Base-by-base conservation (phyloP, 2,329 filamentous ascomycete species). In the Alternaria sp. region DNA sequence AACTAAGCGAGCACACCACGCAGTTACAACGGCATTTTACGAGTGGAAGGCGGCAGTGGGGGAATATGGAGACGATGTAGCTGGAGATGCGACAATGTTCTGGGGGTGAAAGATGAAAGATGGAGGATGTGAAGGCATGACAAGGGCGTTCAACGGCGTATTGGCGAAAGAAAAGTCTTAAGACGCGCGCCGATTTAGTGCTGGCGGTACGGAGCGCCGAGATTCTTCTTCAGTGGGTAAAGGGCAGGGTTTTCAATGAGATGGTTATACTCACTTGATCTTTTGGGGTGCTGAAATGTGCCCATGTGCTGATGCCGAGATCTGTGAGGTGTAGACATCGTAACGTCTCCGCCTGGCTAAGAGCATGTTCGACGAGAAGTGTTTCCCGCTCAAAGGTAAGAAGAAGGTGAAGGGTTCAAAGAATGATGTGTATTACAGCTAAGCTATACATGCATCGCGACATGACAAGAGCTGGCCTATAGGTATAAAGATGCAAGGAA, bases 91-190 rank as follows among this genome's bases (percentile, higher is more conserved):
- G 26, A 6, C 2, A 6, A 10, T 6, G 23, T 57, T 1, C 1
- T n/a, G 56, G 3, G 56, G 3, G 8, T n/a, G 32, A 5, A 21
- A 11, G 8, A 47, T 21, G 32, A 2, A 26, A 21, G 40, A 36
- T 23, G 28, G 25, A 40, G 11, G 49, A 36, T 15, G 30, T 25
- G 19, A 6, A 52, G 49, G 49, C 44, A 45, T 49, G 36, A 47
- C 47, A 54, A 45, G 59, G 54, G 45, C 54, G 55, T 62, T 52
- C 47, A 26, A 28, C 55, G 62, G 62, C 62, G 62, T 58, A 61
- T 23, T 46, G 54, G 58, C 54, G 54, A 58, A 58, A 13, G 26
- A 40, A 56, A 56, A 46, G 49, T 44, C 36, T 28, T 13, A 2
- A 13, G 32, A 43, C 52, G 5, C 21, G 52, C 52, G 36, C 36